phyloP scores from a whole-genome alignment of 1,284 basidiomycete species.

The Singerocomus rubriflavus region DNA sequence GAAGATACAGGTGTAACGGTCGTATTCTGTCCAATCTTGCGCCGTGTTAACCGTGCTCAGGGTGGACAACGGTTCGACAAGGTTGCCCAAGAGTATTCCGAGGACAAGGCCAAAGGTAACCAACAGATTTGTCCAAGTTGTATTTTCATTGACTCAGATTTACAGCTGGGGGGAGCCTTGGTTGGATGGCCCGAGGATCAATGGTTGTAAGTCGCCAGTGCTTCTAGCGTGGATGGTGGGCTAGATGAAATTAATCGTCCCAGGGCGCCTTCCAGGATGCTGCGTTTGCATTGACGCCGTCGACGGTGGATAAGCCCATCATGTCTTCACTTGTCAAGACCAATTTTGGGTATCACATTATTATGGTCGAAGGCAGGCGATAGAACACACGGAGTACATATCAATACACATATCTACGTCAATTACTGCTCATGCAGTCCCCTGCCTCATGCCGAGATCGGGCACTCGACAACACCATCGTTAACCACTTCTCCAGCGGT shows the following conservation, averaged over 20 bases:
- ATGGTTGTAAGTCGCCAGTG: slow-evolving; percentile 55
- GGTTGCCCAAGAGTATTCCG: slow-evolving; percentile 82
- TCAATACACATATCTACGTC: slow-evolving; percentile 20
- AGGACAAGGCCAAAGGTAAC: slow-evolving; percentile 82
- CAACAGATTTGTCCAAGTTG: not conserved
- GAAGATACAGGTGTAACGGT: slow-evolving; percentile 61
- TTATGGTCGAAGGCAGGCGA: slow-evolving; percentile 81
- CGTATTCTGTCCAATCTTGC: not conserved
- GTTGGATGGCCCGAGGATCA: slow-evolving; percentile 80
- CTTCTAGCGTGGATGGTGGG: not conserved
- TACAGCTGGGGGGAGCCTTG: slow-evolving; percentile 75
- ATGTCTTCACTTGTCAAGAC: slow-evolving; percentile 75
- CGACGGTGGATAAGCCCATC: slow-evolving; percentile 72
- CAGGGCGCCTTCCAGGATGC: slow-evolving; percentile 78
- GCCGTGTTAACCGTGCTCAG: slow-evolving; percentile 33
- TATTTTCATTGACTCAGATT: slow-evolving; percentile 7
- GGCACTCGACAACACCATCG: slow-evolving; percentile 32
- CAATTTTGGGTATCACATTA: slow-evolving; percentile 81
- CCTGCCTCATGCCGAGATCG: slow-evolving; percentile 20
- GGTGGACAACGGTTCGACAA: slow-evolving; percentile 77
- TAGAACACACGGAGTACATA: slow-evolving; percentile 36
- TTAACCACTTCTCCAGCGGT: slow-evolving; percentile 38
- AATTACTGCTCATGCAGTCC: not conserved
- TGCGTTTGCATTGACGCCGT: slow-evolving; percentile 74
- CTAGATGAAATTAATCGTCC: not conserved